Base-by-base conservation (phyloP, 371 early-diverging fungal genomes). In the Mucor racemosus region DNA sequence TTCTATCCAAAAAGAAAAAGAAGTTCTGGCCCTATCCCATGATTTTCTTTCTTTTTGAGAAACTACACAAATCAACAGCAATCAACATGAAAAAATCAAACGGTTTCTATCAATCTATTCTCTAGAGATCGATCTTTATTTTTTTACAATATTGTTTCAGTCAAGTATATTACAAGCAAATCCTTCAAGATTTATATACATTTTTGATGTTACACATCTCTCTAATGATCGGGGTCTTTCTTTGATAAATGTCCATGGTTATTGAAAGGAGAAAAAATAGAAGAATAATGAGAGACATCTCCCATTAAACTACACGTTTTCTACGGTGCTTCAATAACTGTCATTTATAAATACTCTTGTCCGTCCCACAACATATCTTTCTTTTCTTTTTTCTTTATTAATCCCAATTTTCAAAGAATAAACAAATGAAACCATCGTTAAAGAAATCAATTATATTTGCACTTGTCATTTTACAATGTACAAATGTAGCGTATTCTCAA, bases 381-480 rank as follows among this genome's bases (percentile, higher is more conserved):
- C 60, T 60, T 48, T 60, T 31, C 15, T 53, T 54, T 39, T 34
- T n/a, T 62, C 17, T 61, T 48, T 50, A 19, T 41, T 50, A 35
- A 50, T 50, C 34, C 15, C 50, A 48, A 60, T 9, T 42, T n/a
- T n/a, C n/a, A n/a, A 4, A 44, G 44, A 46, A 17, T 15, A 10
- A 15, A 42, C 14, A 21, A 54, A 54, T 54, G 54, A 54, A 31
- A n/a, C 54, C 38, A 36, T 65, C 65, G 10, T 39, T 65, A 41
- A 58, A 38, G 38, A 41, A 15, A 17, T 39, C 53, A 19, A 39
- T 39, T 31, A 5, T 65, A 26, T 7, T 65, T 31, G 66, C 42
- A 14, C 40, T 65, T 7, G 39, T 66, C 11, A n/a, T 69, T 13
- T 40, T 65, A 35, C 42, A 65, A 5, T 60, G 40, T 55, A 44